Evolutionary conservation across 2,329 filamentous ascomycete species (phyloP).

Genomic region (Penicillium nordicum): DNA sequence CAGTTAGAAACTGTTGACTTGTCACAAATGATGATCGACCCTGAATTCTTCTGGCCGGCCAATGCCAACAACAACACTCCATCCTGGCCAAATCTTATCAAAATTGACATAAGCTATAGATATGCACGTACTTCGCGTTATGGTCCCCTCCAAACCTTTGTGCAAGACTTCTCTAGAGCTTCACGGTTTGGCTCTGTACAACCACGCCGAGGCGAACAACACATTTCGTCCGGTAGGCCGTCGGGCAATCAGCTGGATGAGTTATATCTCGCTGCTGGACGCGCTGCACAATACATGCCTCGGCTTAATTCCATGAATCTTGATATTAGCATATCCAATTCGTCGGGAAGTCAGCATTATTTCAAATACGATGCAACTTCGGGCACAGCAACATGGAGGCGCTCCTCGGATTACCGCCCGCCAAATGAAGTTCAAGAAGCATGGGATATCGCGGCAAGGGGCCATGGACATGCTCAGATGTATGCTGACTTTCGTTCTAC

Average conservation of each 20-base stretch:
- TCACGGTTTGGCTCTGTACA: background rate
- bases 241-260: background rate
- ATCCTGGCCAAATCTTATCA: background rate
- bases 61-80: background rate
- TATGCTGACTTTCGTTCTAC: background rate
- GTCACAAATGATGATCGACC: background rate
- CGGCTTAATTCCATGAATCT: background rate
- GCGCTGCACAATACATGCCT: background rate
- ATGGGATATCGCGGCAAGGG: background rate
- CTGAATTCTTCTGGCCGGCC: background rate
- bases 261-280: background rate
- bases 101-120: background rate
- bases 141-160: no score
- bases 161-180: background rate
- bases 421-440: background rate
- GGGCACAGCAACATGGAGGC: background rate
- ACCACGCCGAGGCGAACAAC: no score
- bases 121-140: no score
- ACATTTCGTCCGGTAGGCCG: background rate
- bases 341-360: accelerated
- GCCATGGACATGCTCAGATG: background rate
- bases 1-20: background rate
- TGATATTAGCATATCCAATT: background rate
- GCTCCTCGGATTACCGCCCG: background rate
- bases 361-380: background rate